These are phyloP conservation scores for Scedosporium boydii DNA, from an alignment of 2,329 filamentous ascomycete genomes.

Conservation along the genomic window DNA sequence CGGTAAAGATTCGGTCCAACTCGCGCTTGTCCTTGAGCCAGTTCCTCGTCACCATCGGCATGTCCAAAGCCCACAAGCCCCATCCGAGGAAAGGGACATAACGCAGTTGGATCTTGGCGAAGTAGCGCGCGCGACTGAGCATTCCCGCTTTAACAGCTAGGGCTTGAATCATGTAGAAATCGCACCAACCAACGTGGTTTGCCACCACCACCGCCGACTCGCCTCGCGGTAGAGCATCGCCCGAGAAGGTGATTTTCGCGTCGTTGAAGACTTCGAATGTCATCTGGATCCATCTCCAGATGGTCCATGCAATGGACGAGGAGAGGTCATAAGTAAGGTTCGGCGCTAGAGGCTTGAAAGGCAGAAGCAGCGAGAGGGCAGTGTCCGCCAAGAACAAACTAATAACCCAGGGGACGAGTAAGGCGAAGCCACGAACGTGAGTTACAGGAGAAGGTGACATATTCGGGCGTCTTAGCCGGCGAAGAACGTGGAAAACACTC, in stretches of 20 bases:
- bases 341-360: conserved; percentile 35
- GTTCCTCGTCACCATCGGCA: conserved; percentile 52
- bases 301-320: conserved; percentile 41
- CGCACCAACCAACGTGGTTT: conserved; percentile 52
- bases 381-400: conserved; percentile 43
- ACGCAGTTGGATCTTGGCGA: conserved; percentile 50
- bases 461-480: not conserved
- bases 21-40: conserved; percentile 49
- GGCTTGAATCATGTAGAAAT: conserved; percentile 56
- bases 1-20: conserved; percentile 46
- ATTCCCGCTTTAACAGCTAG: conserved; percentile 44
- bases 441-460: conserved; percentile 15
- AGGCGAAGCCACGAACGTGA: conserved; percentile 30
- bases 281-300: conserved; percentile 48
- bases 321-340: conserved; percentile 42
- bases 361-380: conserved; percentile 37
- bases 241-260: conserved; percentile 42
- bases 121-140: conserved; percentile 53
- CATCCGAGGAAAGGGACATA: conserved; percentile 53
- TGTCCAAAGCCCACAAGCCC: conserved; percentile 56
- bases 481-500: not conserved
- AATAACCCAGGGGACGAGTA: conserved; percentile 41
- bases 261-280: conserved; percentile 47
- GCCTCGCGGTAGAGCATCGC: conserved; percentile 37
- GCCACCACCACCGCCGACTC: conserved; percentile 52